Percentiles rank a stretch among this genome's conserved stretches.
phyloP scores from a whole-genome alignment of 768 basidiomycete species.

The Tylopilus sp. region DNA sequence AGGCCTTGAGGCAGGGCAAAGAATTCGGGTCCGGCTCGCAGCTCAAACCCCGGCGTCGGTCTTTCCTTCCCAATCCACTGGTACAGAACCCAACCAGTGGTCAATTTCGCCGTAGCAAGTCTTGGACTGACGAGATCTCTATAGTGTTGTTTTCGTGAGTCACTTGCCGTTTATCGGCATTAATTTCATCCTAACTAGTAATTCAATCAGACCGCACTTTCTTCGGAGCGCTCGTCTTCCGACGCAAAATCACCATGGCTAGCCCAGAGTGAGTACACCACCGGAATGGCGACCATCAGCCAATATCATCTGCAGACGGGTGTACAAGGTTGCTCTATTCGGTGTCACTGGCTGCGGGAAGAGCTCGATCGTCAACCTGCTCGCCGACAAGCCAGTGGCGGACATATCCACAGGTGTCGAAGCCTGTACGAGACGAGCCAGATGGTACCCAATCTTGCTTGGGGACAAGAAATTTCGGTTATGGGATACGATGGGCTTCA shows the following conservation, averaged over 20 bases:
- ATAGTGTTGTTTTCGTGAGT: slow-evolving; percentile 5
- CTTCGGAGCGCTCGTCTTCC: not conserved
- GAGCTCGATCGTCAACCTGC: slow-evolving; percentile 30
- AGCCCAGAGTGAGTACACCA: slow-evolving; percentile 14
- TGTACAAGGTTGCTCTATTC: slow-evolving; percentile 25
- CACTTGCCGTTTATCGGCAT: not conserved
- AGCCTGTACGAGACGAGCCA: slow-evolving; percentile 34
- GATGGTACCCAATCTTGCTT: slow-evolving; percentile 19
- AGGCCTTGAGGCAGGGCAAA: slow-evolving; percentile 9
- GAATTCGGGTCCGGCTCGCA: slow-evolving; percentile 2
- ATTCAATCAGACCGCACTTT: not conserved
- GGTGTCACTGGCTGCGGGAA: slow-evolving; percentile 31
- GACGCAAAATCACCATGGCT: slow-evolving; percentile 3
- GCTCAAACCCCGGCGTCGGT: not conserved
- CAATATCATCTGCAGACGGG: slow-evolving; percentile 14
- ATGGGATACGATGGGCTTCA: slow-evolving; percentile 36
- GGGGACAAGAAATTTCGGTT: slow-evolving; percentile 23
- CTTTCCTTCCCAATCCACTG: not conserved
- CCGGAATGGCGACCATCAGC: not conserved
- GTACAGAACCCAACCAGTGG: too few species aligned
- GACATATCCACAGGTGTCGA: slow-evolving; percentile 26
- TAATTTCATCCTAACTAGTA: not conserved
- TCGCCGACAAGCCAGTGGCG: slow-evolving; percentile 27
- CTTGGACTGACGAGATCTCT: not conserved
- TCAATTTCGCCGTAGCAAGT: too few species aligned